A percentile compares a stretch with the other conserved stretches of the same genome.
phyloP scores from a whole-genome alignment of 805 yeast species.

The Candida maesae region DNA sequence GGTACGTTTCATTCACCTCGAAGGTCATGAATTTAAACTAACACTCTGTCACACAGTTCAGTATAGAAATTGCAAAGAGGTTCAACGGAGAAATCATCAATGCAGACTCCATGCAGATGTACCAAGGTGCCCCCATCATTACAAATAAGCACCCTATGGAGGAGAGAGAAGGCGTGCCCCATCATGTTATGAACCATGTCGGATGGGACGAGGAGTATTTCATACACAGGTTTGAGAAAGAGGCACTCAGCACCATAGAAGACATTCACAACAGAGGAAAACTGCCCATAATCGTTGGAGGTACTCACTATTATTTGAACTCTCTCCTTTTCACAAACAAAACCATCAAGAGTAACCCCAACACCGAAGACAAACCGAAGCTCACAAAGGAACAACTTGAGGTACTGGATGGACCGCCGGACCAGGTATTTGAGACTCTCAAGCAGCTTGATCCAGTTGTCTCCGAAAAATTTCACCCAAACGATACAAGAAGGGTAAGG shows the following conservation, averaged over 20 bases:
- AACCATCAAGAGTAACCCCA: constrained; percentile 41
- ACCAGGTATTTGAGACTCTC: constrained; percentile 45
- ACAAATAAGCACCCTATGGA: constrained; percentile 88
- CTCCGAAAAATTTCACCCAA: constrained; percentile 85
- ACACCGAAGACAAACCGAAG: constrained; percentile 4
- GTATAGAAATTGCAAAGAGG: constrained; percentile 72
- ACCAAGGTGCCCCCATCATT: constrained; percentile 64
- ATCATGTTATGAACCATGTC: constrained; percentile 85
- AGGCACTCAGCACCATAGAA: constrained; percentile 58
- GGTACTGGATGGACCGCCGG: constrained; percentile 55
- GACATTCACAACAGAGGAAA: constrained; percentile 67
- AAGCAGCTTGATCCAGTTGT: constrained; percentile 61
- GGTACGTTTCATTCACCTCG: constrained; percentile 47
- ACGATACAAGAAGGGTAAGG: constrained; percentile 72
- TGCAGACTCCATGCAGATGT: constrained; percentile 98
- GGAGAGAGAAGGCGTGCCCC: constrained; percentile 72
- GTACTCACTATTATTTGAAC: constrained; percentile 92
- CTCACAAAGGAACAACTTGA: constrained; percentile 32
- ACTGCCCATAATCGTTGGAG: constrained; percentile 88
- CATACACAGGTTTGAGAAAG: constrained; percentile 72
- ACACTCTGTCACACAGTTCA: constrained; percentile 36
- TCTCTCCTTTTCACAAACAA: constrained; percentile 68
- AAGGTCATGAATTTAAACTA: not conserved
- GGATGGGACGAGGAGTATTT: constrained; percentile 78
- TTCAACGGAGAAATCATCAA: constrained; percentile 87